Conservation (phyloP, 2,329 filamentous ascomycete species). For the Stemphylium lycopersici region DNA sequence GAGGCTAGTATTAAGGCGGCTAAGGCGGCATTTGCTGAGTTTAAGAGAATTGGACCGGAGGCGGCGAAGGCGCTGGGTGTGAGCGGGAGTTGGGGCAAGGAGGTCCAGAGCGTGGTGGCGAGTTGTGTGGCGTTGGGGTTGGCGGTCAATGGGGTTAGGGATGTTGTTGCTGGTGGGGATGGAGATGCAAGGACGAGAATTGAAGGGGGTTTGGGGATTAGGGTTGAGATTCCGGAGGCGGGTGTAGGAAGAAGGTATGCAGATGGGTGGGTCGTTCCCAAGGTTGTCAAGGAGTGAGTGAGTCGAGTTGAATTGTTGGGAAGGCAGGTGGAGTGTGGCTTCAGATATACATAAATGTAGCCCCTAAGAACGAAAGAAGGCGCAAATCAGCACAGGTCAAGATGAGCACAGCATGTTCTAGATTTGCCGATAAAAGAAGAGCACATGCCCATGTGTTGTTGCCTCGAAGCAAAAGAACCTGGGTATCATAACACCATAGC, state of each 20-base stretch:
- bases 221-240: conserved; percentile 45
- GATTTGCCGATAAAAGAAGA: too few species aligned
- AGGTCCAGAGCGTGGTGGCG: conserved; percentile 35
- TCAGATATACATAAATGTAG: too few species aligned
- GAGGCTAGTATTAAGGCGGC: conserved; percentile 41
- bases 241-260: conserved; percentile 50
- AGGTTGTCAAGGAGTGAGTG: conserved; percentile 35
- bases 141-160: conserved; percentile 33
- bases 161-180: conserved; percentile 1
- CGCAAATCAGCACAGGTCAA: too few species aligned
- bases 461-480: background rate
- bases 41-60: conserved; percentile 47
- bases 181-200: background rate
- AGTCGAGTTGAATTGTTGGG: background rate
- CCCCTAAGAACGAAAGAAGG: too few species aligned
- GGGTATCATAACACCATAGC: conserved; percentile 1
- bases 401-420: too few species aligned
- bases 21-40: conserved; percentile 40
- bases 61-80: conserved; percentile 47
- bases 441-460: too few species aligned
- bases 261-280: conserved; percentile 56
- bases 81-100: conserved; percentile 47
- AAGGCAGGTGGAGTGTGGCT: background rate
- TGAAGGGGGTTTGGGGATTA: conserved; percentile 17
- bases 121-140: conserved; percentile 45